Evolutionary conservation across 164 flowering plant species (phyloP).

Genomic region (Magnolia kwangsiensis): DNA sequence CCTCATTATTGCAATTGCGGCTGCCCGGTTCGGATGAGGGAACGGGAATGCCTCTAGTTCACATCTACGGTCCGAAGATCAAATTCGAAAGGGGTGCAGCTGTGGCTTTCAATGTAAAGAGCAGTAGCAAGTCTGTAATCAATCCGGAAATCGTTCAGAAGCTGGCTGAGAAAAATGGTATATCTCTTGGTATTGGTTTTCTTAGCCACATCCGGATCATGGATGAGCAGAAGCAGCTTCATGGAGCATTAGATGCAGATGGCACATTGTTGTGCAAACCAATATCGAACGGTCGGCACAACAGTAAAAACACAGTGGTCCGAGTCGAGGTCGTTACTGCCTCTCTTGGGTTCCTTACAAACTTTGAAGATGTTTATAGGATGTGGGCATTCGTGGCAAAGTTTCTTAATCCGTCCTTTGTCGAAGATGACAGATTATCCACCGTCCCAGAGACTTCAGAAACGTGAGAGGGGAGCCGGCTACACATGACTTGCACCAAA

Average conservation of each 20-base stretch:
- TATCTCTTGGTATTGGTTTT: constrained; percentile 55
- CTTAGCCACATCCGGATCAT: constrained; percentile 43
- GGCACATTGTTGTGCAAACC: constrained; percentile 32
- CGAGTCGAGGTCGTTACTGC: constrained; percentile 68
- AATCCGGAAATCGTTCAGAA: constrained; percentile 65
- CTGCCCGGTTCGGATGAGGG: constrained; percentile 41
- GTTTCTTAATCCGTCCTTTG: constrained; percentile 56
- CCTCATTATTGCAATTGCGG: constrained; percentile 57
- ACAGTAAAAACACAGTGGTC: constrained; percentile 32
- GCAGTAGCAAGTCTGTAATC: constrained; percentile 44
- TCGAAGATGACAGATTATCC: constrained; percentile 35
- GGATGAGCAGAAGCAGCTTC: constrained; percentile 31
- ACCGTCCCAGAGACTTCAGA: constrained; percentile 52
- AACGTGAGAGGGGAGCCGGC: constrained; percentile 17
- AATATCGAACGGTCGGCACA: constrained; percentile 29
- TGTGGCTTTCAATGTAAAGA: constrained; percentile 67
- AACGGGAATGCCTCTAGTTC: constrained; percentile 34
- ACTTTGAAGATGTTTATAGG: constrained; percentile 61
- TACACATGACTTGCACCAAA: neutral
- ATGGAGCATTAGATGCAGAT: constrained; percentile 23
- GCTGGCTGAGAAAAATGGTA: constrained; percentile 58
- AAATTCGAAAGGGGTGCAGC: constrained; percentile 66
- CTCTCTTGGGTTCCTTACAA: constrained; percentile 58
- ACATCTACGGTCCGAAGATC: constrained; percentile 77
- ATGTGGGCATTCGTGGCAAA: constrained; percentile 64